A percentile compares a stretch with the other conserved stretches of the same genome.
Conservation (phyloP, 2,329 filamentous ascomycete species). For the Colletotrichum godetiae region DNA sequence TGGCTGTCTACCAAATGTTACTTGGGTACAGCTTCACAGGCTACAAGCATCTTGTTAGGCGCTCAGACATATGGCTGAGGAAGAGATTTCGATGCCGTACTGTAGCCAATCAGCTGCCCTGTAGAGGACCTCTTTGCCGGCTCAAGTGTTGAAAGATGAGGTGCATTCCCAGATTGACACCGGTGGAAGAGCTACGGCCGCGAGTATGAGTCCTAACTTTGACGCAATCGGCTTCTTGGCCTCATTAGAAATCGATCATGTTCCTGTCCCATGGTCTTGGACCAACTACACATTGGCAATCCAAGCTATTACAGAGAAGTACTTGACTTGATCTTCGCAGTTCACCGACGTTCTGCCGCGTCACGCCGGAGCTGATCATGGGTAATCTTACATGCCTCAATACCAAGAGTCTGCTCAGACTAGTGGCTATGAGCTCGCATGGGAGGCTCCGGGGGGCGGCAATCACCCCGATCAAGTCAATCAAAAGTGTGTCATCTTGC, state of each 20-base stretch:
- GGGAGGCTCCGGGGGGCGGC: neutral
- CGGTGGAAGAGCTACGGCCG: neutral
- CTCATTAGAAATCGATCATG: neutral
- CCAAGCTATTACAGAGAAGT: neutral
- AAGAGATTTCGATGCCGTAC: neutral
- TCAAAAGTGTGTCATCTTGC: neutral
- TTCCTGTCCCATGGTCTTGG: too few relatives aligned
- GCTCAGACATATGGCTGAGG: neutral
- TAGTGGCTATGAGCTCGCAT: neutral
- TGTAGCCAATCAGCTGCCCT: neutral
- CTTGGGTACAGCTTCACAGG: too few relatives aligned
- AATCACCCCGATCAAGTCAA: neutral
- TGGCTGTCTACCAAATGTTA: neutral
- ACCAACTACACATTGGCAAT: too few relatives aligned
- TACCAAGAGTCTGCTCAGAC: neutral
- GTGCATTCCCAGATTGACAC: neutral
- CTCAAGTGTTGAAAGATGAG: neutral
- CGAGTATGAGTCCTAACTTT: neutral
- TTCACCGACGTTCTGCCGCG: neutral
- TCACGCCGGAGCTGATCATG: neutral
- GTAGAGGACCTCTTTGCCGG: too few relatives aligned
- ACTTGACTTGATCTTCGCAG: neutral
- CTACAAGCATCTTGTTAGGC: neutral
- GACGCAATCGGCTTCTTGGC: neutral
- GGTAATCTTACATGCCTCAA: conserved; percentile 10